These are phyloP conservation scores for Darksidea phi DNA, from an alignment of 495 filamentous ascomycete genomes.

Conservation along the genomic window DNA sequence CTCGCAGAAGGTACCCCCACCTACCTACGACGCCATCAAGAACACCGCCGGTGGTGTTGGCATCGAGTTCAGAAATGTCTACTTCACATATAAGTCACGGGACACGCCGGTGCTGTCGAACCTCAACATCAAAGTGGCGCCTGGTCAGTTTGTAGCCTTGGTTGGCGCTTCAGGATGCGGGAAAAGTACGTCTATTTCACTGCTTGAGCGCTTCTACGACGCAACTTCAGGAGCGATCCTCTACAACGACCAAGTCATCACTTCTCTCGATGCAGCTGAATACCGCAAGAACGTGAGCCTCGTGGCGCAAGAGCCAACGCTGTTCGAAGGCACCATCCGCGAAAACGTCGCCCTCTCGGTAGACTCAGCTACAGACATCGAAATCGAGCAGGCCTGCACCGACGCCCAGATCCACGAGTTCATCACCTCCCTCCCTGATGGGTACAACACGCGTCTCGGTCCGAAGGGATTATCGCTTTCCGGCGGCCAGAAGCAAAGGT, in stretches of 20 bases:
- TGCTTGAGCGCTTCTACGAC: conserved; percentile 79
- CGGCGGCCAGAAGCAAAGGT: conserved; percentile 81
- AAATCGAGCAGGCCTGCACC: conserved; percentile 33
- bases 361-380: conserved; percentile 32
- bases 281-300: conserved; percentile 34
- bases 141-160: conserved; percentile 76
- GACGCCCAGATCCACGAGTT: conserved; percentile 41
- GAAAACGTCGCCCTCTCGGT: conserved; percentile 38
- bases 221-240: conserved; percentile 30
- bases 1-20: neutral
- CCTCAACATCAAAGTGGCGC: conserved; percentile 66
- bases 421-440: conserved; percentile 54
- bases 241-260: conserved; percentile 31
- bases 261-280: conserved; percentile 20
- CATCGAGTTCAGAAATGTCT: conserved; percentile 74
- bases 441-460: conserved; percentile 73
- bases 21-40: conserved; percentile 6
- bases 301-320: conserved; percentile 40
- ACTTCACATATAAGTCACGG: conserved; percentile 53
- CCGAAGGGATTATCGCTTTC: conserved; percentile 75
- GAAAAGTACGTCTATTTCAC: conserved; percentile 76
- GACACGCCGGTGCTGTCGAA: conserved; percentile 63
- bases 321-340: conserved; percentile 40
- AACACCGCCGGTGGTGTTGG: conserved; percentile 2
- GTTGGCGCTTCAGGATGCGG: conserved; percentile 82